phyloP scores from a whole-genome alignment of 2,329 filamentous ascomycete species.

The Nigrospora sphaerica region DNA sequence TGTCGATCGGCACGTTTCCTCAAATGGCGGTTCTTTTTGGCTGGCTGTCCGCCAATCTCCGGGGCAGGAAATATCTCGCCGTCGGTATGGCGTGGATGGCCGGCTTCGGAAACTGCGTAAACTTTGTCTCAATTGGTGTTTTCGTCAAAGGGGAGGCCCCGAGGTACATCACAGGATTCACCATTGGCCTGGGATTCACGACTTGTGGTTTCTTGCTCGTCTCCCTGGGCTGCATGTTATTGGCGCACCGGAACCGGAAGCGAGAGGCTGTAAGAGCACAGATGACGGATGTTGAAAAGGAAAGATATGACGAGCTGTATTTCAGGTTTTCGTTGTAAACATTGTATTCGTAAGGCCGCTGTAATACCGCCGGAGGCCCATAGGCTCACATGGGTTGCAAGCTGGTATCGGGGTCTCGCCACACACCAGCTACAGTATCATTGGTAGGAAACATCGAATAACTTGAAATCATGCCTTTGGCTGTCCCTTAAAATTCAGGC shows the following conservation, averaged over 20 bases:
- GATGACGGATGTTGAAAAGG: conserved; percentile 13
- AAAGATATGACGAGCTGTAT: conserved; percentile 13
- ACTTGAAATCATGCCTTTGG: too few relatives aligned
- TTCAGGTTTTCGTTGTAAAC: conserved; percentile 16
- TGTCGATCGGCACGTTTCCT: conserved; percentile 19
- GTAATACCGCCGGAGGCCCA: too few relatives aligned
- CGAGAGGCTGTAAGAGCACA: conserved; percentile 9
- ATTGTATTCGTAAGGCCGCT: too few relatives aligned
- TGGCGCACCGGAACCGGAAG: conserved; percentile 10
- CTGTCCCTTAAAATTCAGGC: too few relatives aligned
- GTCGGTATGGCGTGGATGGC: conserved; percentile 32
- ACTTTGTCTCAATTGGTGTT: conserved; percentile 31
- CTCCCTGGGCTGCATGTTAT: conserved; percentile 4
- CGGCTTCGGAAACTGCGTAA: conserved; percentile 36
- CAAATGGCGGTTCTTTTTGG: conserved; percentile 20
- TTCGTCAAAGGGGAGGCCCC: conserved; percentile 31
- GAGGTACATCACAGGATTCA: conserved; percentile 28
- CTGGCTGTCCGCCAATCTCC: conserved; percentile 32
- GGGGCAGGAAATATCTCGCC: conserved; percentile 29
- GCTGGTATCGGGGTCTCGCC: too few relatives aligned
- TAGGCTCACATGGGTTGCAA: too few relatives aligned
- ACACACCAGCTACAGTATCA: too few relatives aligned
- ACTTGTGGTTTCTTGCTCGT: conserved; percentile 12
- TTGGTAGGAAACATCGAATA: too few relatives aligned
- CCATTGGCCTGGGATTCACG: conserved; percentile 24